Evolutionary conservation across 1,284 basidiomycete species (phyloP).

Genomic region (Apiotrichum brassicae): DNA sequence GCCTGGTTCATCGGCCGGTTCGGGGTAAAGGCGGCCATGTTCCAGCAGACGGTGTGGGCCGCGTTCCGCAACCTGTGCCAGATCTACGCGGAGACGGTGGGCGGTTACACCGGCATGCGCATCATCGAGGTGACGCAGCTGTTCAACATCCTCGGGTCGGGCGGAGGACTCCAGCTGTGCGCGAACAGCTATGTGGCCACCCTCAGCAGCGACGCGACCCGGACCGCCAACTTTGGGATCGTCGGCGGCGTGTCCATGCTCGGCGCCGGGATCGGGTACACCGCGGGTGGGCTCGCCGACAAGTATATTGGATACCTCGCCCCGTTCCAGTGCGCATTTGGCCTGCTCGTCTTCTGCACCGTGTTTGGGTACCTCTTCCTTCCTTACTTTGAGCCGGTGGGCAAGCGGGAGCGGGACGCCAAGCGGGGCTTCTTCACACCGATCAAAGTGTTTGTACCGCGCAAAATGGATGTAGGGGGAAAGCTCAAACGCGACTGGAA

Average conservation of each 20-base stretch:
- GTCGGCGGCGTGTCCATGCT: slow-evolving; percentile 37
- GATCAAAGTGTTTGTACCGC: slow-evolving; percentile 38
- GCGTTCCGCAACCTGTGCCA: slow-evolving; percentile 39
- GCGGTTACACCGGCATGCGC: slow-evolving; percentile 27
- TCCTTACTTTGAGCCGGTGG: slow-evolving; percentile 38
- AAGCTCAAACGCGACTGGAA: slow-evolving; percentile 30
- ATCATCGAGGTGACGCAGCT: slow-evolving; percentile 41
- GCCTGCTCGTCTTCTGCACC: slow-evolving; percentile 36
- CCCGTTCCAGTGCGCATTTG: slow-evolving; percentile 40
- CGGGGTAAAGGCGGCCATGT: slow-evolving; percentile 40
- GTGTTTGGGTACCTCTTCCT: slow-evolving; percentile 39
- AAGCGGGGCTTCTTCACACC: slow-evolving; percentile 35
- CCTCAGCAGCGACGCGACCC: slow-evolving; percentile 25
- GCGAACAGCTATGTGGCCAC: slow-evolving; percentile 34
- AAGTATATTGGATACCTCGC: slow-evolving; percentile 28
- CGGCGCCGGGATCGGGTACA: slow-evolving; percentile 19
- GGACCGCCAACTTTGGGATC: slow-evolving; percentile 41
- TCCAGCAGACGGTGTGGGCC: slow-evolving; percentile 43
- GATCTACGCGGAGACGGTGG: slow-evolving; percentile 31
- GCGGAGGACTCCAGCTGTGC: slow-evolving; percentile 39
- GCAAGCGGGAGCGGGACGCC: not conserved
- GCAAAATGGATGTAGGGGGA: slow-evolving; percentile 6
- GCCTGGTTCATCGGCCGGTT: slow-evolving; percentile 33
- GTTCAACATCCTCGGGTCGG: slow-evolving; percentile 42
- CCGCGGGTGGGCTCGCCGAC: slow-evolving; percentile 35